Conservation (phyloP, 2,329 filamentous ascomycete species). For the Fusarium tricinctum region DNA sequence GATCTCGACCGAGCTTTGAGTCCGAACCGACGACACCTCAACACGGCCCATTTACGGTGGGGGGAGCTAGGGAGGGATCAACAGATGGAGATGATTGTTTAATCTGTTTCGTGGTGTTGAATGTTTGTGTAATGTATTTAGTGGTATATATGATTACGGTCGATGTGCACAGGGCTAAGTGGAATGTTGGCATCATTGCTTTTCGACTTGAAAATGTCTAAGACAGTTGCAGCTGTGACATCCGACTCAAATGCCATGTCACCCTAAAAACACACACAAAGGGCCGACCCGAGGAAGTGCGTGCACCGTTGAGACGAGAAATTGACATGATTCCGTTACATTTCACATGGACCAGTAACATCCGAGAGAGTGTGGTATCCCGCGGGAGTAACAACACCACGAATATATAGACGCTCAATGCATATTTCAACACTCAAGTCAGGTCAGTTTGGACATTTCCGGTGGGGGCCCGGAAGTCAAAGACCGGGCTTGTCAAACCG, state of each 20-base stretch:
- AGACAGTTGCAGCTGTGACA: neutral
- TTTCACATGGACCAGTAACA: neutral
- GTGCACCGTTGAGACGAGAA: neutral
- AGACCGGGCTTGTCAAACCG: conserved; percentile 33
- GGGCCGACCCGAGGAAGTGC: neutral
- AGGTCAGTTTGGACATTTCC: conserved; percentile 1
- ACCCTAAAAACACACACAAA: too few species aligned
- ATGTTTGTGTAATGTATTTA: neutral
- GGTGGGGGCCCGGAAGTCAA: conserved; percentile 32
- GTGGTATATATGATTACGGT: too few species aligned
- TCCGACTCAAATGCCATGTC: too few species aligned
- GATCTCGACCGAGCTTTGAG: conserved; percentile 29
- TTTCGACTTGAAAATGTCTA: neutral
- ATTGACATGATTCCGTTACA: neutral
- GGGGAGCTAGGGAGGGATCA: too few species aligned
- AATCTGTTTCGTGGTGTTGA: neutral
- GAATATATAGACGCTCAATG: neutral
- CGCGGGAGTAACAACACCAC: conserved; percentile 1
- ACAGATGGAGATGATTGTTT: too few species aligned
- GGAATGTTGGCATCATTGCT: neutral
- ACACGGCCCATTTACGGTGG: neutral
- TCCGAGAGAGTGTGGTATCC: conserved; percentile 8
- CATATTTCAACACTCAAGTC: neutral
- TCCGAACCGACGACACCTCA: conserved; percentile 33
- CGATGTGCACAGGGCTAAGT: too few species aligned